These are phyloP conservation scores for Sindora glabra DNA, from an alignment of 306 rosid genomes.

Conservation along the genomic window DNA sequence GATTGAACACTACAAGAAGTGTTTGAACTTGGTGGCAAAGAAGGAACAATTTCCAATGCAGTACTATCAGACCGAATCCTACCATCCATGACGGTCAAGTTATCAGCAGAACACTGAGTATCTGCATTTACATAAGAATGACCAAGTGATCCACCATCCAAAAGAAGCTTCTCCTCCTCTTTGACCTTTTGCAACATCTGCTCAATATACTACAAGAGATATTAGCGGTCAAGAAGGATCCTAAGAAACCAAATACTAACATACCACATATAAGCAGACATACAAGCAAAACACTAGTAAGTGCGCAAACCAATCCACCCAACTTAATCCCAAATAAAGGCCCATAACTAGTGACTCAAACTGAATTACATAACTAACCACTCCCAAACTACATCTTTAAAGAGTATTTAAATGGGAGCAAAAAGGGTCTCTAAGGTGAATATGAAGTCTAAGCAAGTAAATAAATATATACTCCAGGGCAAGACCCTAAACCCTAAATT, in stretches of 20 bases:
- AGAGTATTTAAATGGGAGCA: background rate
- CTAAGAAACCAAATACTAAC: constrained; percentile 22
- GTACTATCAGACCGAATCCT: constrained; percentile 29
- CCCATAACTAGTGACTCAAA: background rate
- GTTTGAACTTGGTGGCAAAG: constrained; percentile 34
- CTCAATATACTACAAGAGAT: constrained; percentile 39
- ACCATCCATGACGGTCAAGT: constrained; percentile 37
- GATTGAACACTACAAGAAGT: constrained; percentile 37
- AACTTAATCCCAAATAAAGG: background rate
- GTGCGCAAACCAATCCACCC: background rate
- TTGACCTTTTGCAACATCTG: constrained; percentile 60
- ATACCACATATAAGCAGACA: constrained; percentile 10
- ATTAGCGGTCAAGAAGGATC: constrained; percentile 36
- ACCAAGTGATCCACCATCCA: constrained; percentile 45
- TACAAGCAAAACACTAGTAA: background rate
- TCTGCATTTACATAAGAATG: constrained; percentile 38
- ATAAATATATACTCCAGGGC: background rate
- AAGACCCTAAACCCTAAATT: background rate
- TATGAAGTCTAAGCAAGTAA: background rate
- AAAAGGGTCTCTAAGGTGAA: background rate
- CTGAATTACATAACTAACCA: constrained; percentile 5
- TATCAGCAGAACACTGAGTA: constrained; percentile 38
- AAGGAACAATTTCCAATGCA: constrained; percentile 46
- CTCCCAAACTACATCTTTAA: background rate
- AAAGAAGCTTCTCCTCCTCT: constrained; percentile 42